Evolutionary conservation across 768 basidiomycete species (phyloP), one percentile per base, ranked within the genome.

Genomic region (Rhodosporidiobolus sp.): DNA sequence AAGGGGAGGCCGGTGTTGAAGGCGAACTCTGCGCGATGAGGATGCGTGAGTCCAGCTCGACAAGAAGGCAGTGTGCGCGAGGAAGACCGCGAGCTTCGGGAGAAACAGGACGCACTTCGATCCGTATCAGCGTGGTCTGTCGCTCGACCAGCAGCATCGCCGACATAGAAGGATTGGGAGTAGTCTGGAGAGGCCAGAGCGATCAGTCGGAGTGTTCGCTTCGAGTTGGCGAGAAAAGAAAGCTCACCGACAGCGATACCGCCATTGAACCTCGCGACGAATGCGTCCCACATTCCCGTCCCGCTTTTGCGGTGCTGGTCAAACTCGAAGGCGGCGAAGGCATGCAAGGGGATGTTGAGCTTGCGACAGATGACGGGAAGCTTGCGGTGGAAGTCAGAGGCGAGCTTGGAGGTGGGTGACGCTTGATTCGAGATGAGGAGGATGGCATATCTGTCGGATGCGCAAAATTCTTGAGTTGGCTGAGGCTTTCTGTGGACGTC

Each of bases 131-230:
- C 76, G 60, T 83, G 82, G 76, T 83, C 82, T 26, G 72, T 70
- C 22, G 75, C 57, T 55, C 82, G 75, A 7, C 82, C 82, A 9
- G 82, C 82, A 4, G 82, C 82, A 65, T 83, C 82, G 0, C 82
- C 82, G 5, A 83, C 80, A 63, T 79, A 83, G 58, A 80, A 79
- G 28, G 78, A 79, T 19, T 72, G 30, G 7, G 69, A 63, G 50
- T 80, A 46, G 61, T 83, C 82, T 80, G 68, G 52, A 14, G 20
- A 17, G 4, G 7, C 4, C 20, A 16, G 6, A 17, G 5, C 5
- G 1, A 20, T 8, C 12, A 30, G 32, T 12, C 9, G 1, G 50
- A 11, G n/a, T 17, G n/a, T 8, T 32, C 0, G 14, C 6, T 4
- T 1, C n/a, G 11, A 3, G 8, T 48, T n/a, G 9, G 24, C 2